These are phyloP conservation scores for Allodekkera sacchari DNA, from an alignment of 805 yeast genomes.

Conservation along the genomic window DNA sequence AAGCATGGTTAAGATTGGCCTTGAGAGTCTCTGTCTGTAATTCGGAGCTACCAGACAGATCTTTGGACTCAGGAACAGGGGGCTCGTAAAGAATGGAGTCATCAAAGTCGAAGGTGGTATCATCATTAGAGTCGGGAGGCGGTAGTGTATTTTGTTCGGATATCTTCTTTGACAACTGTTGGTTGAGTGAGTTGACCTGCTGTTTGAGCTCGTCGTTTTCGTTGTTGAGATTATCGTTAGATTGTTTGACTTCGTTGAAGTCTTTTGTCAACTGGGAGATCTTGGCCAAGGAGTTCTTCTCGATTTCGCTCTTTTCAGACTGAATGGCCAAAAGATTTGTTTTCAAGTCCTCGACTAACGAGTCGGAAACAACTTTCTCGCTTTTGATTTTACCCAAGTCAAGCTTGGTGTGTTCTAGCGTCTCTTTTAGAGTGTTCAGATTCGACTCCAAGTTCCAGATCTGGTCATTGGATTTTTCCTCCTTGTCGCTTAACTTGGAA, in stretches of 20 bases:
- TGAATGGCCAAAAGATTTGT: conserved; percentile 41
- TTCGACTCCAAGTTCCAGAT: conserved; percentile 66
- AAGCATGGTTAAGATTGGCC: conserved; percentile 57
- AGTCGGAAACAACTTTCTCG: conserved; percentile 20
- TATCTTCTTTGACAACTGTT: too few relatives aligned
- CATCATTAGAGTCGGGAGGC: conserved; percentile 15
- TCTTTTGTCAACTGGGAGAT: conserved; percentile 32
- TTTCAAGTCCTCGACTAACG: conserved; percentile 26
- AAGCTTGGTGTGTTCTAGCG: conserved; percentile 29
- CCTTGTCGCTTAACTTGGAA: conserved; percentile 29
- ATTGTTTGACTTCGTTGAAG: conserved; percentile 37
- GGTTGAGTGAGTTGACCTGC: too few relatives aligned
- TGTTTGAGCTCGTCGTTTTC: conserved; percentile 53
- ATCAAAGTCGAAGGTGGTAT: conserved; percentile 27
- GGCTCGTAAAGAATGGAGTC: conserved; percentile 25
- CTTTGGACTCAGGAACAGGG: conserved; percentile 28
- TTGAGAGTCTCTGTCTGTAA: conserved; percentile 60
- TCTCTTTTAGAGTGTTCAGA: conserved; percentile 31
- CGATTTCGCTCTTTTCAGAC: conserved; percentile 31
- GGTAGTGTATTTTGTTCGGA: too few relatives aligned
- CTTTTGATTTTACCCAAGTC: conserved; percentile 34
- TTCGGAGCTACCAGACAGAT: conserved; percentile 28
- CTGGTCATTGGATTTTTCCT: conserved; percentile 46
- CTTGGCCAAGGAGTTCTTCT: conserved; percentile 29
- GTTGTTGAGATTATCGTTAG: conserved; percentile 55